These are phyloP conservation scores for Trichoderma atrobrunneum DNA, from an alignment of 2,329 filamentous ascomycete species.

Conservation along the genomic window DNA sequence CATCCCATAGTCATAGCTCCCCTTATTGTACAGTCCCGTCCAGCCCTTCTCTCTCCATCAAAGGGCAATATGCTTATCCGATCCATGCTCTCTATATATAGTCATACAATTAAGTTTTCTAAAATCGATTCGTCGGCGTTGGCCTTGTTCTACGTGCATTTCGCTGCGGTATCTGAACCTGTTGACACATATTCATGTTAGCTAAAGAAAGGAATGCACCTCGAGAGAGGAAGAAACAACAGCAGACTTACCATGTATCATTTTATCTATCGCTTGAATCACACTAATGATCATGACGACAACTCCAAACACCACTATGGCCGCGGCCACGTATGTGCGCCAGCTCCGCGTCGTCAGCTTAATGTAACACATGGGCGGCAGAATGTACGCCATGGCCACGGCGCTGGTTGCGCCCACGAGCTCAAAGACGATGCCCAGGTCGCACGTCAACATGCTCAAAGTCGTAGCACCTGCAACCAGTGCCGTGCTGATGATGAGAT, in stretches of 20 bases:
- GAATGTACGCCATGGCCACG: slow-evolving; percentile 88
- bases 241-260: slow-evolving; percentile 46
- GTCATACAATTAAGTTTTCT: slow-evolving; percentile 11
- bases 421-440: slow-evolving; percentile 92
- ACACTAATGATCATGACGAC: slow-evolving; percentile 79
- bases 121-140: background rate
- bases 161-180: slow-evolving; percentile 15
- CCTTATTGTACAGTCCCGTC: background rate
- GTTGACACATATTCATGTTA: background rate
- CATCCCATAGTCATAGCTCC: background rate
- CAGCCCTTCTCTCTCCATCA: background rate
- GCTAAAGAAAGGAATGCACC: background rate
- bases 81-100: slow-evolving; percentile 15
- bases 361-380: slow-evolving; percentile 93
- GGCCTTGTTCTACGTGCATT: slow-evolving; percentile 16
- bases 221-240: background rate
- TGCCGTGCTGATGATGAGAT: slow-evolving; percentile 80
- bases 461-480: slow-evolving; percentile 77
- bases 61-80: slow-evolving; percentile 1
- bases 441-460: slow-evolving; percentile 82
- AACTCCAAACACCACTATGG: slow-evolving; percentile 73
- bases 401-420: slow-evolving; percentile 93
- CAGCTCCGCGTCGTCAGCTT: slow-evolving; percentile 78
- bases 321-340: slow-evolving; percentile 69
- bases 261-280: slow-evolving; percentile 68